These are phyloP conservation scores for Carpinus viminea DNA, from an alignment of 306 rosid genomes.

Conservation along the genomic window DNA sequence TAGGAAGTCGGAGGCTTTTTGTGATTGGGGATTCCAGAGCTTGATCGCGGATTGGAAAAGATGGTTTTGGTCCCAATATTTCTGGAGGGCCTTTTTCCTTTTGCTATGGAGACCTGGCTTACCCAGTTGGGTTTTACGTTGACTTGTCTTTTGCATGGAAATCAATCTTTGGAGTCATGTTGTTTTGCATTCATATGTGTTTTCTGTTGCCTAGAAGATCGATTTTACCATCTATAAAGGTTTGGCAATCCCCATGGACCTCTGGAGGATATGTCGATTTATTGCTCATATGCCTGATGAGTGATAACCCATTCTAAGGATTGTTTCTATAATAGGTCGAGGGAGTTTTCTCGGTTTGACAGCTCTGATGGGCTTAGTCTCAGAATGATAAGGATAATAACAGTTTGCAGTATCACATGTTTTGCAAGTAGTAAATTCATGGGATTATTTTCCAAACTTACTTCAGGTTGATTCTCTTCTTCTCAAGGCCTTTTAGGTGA, in stretches of 20 bases:
- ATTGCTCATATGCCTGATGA: neutral
- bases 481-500: neutral
- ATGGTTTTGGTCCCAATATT: constrained; percentile 11
- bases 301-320: neutral
- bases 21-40: constrained; percentile 29
- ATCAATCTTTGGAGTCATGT: constrained; percentile 20
- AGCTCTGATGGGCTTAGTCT: neutral
- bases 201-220: neutral
- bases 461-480: neutral
- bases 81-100: constrained; percentile 16
- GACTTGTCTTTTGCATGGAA: constrained; percentile 18
- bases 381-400: neutral
- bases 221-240: neutral
- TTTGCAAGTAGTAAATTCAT: neutral
- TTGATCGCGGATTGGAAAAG: constrained; percentile 14
- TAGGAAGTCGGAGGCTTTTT: neutral
- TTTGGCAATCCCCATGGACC: neutral
- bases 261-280: neutral
- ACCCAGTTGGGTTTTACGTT: constrained; percentile 14
- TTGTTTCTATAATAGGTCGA: neutral
- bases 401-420: neutral
- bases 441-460: neutral
- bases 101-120: constrained; percentile 28
- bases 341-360: neutral
- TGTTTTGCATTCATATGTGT: constrained; percentile 7